Base-by-base conservation (phyloP, 163 green algal genomes). In the Botryococcus braunii region DNA sequence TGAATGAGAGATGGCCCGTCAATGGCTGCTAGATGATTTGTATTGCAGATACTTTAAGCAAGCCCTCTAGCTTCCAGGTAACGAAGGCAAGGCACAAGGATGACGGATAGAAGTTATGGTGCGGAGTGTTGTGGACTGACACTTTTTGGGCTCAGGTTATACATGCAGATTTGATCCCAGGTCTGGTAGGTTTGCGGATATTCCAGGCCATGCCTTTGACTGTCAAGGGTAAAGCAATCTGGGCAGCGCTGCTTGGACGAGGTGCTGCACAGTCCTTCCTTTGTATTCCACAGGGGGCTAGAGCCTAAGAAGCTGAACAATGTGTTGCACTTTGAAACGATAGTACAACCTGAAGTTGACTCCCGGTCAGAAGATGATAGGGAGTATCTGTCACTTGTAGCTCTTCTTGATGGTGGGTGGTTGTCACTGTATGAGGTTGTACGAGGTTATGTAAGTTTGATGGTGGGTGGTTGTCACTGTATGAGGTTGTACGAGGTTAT, bases 111-210 rank as follows among this genome's bases (percentile, higher is more conserved):
- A n/a, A n/a, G n/a, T n/a, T n/a, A n/a, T n/a, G n/a, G n/a, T n/a
- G n/a, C n/a, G n/a, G n/a, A n/a, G n/a, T n/a, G n/a, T n/a, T n/a
- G n/a, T n/a, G n/a, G n/a, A n/a, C n/a, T n/a, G n/a, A n/a, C n/a
- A n/a, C n/a, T n/a, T n/a, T n/a, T n/a, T n/a, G n/a, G n/a, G n/a
- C n/a, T n/a, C n/a, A n/a, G n/a, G 59, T 69, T 17, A 34, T 69
- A 8, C 64, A 69, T 70, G 66, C 66, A 36, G 66, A 72, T 32
- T 41, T 72, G 5, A 72, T 72, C 39, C 66, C 66, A 4, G n/a
- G 25, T 31, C 29, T 35, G 37, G 66, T 72, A 6, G 66, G 66
- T 31, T 41, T 72, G 1, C 66, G 40, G 29, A 66, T 72, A 3
- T 72, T 72, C 39, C 55, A 59, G 55, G 66, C 66, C 55, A 72